Evolutionary conservation across 2,329 filamentous ascomycete genomes (phyloP).

Genomic region (Aspergillus pseudonomiae): DNA sequence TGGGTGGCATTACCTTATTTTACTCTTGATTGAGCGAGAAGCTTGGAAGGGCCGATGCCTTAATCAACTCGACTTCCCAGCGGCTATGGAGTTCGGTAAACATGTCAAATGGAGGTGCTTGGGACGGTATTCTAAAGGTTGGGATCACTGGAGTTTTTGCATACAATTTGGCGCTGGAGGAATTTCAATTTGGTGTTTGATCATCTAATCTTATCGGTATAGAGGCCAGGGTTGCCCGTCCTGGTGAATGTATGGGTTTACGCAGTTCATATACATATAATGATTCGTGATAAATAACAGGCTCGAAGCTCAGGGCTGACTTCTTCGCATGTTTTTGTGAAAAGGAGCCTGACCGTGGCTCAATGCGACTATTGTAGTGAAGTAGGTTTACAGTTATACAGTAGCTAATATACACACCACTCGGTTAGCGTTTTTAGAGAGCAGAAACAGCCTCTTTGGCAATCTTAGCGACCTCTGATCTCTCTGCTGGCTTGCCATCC

Average conservation of each 20-base stretch:
- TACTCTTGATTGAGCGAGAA: slow-evolving; percentile 28
- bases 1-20: slow-evolving; percentile 45
- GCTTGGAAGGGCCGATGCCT: background rate
- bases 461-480: slow-evolving; percentile 44
- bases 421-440: slow-evolving; percentile 10
- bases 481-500: slow-evolving; percentile 48
- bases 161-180: slow-evolving; percentile 9
- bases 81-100: slow-evolving; percentile 9
- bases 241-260: background rate
- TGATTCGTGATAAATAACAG: background rate
- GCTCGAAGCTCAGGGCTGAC: background rate
- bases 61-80: background rate
- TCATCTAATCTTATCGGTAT: background rate
- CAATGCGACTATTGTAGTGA: background rate
- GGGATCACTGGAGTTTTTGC: slow-evolving; percentile 2
- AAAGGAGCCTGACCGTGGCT: background rate
- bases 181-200: background rate
- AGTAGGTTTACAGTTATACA: slow-evolving; percentile 25
- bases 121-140: background rate
- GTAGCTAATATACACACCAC: slow-evolving; percentile 25
- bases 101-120: background rate
- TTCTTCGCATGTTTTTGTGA: background rate
- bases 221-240: background rate
- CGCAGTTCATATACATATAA: background rate
- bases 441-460: slow-evolving; percentile 40